A percentile compares a stretch with the other conserved stretches of the same genome.
Conservation (phyloP, 768 basidiomycete species). For the Collybiopsis luxurians region DNA sequence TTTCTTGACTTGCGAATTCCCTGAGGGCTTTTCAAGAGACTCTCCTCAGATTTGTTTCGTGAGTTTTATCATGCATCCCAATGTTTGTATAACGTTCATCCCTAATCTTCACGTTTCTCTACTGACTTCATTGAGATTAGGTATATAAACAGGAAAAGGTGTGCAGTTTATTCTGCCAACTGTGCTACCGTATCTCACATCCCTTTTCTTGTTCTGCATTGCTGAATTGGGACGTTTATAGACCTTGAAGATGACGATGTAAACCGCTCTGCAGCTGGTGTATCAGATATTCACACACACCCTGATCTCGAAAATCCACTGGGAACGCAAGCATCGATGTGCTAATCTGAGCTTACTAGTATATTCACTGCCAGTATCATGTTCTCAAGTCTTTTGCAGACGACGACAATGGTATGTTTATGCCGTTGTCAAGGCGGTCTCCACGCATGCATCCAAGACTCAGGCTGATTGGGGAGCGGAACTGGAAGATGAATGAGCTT, state of each 20-base stretch:
- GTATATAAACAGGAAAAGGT: constrained; percentile 31
- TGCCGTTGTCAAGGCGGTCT: constrained; percentile 22
- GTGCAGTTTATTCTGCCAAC: neutral
- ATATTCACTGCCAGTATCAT: neutral
- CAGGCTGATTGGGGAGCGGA: constrained; percentile 21
- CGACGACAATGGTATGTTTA: constrained; percentile 29
- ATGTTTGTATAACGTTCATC: constrained; percentile 15
- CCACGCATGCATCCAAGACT: constrained; percentile 21
- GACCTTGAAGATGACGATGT: constrained; percentile 26
- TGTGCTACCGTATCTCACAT: too few relatives aligned
- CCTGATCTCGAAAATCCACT: constrained; percentile 28
- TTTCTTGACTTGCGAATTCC: constrained; percentile 24
- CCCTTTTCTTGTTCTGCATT: constrained; percentile 18
- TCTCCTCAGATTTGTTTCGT: constrained; percentile 26
- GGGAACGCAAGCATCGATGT: constrained; percentile 26
- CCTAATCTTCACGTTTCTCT: neutral
- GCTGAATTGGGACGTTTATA: constrained; percentile 27
- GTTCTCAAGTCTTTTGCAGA: constrained; percentile 12
- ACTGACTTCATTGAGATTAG: constrained; percentile 8
- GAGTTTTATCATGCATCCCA: constrained; percentile 27
- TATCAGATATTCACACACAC: constrained; percentile 22
- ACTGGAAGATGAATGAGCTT: constrained; percentile 13
- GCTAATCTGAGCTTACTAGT: constrained; percentile 22
- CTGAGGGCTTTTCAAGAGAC: constrained; percentile 23
- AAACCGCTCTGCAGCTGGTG: constrained; percentile 20